phyloP scores from a whole-genome alignment of 2,329 filamentous ascomycete genomes.

The Fusarium poae region DNA sequence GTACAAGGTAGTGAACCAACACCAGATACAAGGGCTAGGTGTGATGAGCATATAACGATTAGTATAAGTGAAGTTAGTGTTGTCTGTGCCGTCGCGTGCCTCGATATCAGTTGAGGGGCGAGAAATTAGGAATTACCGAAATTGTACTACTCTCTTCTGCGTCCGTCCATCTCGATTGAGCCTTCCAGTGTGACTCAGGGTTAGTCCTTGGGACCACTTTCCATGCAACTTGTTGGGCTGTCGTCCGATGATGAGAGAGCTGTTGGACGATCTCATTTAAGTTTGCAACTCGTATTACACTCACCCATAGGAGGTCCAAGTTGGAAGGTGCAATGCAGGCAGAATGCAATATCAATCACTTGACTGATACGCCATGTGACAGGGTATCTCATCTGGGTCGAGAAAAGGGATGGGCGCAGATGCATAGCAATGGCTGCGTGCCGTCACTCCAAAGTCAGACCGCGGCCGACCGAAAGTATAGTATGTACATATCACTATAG shows the following conservation, averaged over 20 bases:
- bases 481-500: slow-evolving; percentile 14
- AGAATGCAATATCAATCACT: slow-evolving; percentile 48
- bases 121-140: slow-evolving; percentile 13
- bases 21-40: slow-evolving; percentile 17
- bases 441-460: slow-evolving; percentile 26
- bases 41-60: slow-evolving; percentile 15
- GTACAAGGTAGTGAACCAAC: slow-evolving; percentile 24
- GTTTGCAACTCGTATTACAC: slow-evolving; percentile 39
- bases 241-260: slow-evolving; percentile 18
- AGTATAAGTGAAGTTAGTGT: slow-evolving; percentile 16
- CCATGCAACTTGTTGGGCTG: slow-evolving; percentile 46
- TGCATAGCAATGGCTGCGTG: slow-evolving; percentile 36
- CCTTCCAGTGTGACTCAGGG: slow-evolving; percentile 8
- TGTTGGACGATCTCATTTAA: slow-evolving; percentile 36
- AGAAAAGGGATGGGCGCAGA: slow-evolving; percentile 25
- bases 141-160: slow-evolving; percentile 22
- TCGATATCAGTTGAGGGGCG: slow-evolving; percentile 24
- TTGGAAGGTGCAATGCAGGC: slow-evolving; percentile 35
- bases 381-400: slow-evolving; percentile 39
- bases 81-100: slow-evolving; percentile 28
- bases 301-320: slow-evolving; percentile 24
- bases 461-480: slow-evolving; percentile 24
- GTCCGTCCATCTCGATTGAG: slow-evolving; percentile 33
- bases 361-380: slow-evolving; percentile 50
- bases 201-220: slow-evolving; percentile 36